These are phyloP conservation scores for Penicillium manginii DNA, from an alignment of 495 filamentous ascomycete genomes.

Conservation along the genomic window DNA sequence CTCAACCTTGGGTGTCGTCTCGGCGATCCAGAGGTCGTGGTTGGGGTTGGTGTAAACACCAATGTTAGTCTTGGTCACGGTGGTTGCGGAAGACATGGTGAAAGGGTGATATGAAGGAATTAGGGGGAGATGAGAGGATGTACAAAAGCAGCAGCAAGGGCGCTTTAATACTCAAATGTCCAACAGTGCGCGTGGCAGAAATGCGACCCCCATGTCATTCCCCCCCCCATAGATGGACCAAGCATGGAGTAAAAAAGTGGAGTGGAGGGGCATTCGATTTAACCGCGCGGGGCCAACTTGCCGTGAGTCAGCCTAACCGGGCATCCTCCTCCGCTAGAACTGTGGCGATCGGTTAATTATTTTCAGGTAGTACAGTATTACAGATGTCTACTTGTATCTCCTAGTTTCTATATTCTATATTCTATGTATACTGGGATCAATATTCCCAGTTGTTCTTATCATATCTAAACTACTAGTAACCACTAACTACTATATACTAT, in stretches of 20 bases:
- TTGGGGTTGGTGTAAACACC: conserved; percentile 92
- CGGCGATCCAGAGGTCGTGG: conserved; percentile 88
- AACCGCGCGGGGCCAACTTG: conserved; percentile 31
- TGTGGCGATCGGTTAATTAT: conserved; percentile 27
- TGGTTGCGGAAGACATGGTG: conserved; percentile 43
- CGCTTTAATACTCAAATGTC: conserved; percentile 11
- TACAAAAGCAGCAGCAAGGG: conserved; percentile 3
- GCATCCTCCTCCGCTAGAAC: conserved; percentile 9
- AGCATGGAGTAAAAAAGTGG: conserved; percentile 16
- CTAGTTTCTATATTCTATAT: too few relatives aligned
- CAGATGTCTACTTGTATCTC: too few relatives aligned
- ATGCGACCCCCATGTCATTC: conserved; percentile 8
- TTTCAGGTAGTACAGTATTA: too few relatives aligned
- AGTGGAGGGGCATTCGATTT: conserved; percentile 31
- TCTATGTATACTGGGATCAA: neutral
- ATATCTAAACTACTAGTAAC: neutral
- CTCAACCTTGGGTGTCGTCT: conserved; percentile 74
- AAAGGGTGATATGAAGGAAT: neutral
- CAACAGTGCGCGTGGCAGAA: conserved; percentile 20
- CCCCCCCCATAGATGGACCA: neutral
- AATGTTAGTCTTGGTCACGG: conserved; percentile 76
- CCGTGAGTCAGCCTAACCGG: conserved; percentile 8
- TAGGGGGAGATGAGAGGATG: neutral
- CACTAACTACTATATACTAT: neutral
- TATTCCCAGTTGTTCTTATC: neutral